Base-by-base conservation (phyloP, 2,329 filamentous ascomycete species). In the Epicoccum nigrum region DNA sequence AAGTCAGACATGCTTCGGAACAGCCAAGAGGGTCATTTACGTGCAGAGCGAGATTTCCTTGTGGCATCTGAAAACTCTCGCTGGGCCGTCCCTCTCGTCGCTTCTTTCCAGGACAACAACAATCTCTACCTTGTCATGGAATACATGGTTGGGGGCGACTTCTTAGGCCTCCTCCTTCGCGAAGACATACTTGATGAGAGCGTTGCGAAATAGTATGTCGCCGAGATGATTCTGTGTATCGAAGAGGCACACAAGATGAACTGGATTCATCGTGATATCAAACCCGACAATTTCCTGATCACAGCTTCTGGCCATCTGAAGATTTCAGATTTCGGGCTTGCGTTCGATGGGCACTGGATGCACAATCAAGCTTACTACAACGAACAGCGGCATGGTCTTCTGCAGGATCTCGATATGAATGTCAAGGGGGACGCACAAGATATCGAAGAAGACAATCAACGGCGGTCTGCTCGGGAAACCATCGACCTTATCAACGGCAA, bases 141-240 rank as follows among this genome's bases (percentile, higher is more conserved):
- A 53, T 99, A 96, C 69, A 97, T 97, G 91, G 88, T 95, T 2
- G 94, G 93, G 0, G 93, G 94, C 0, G 93, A 99, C 70, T 97
- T 99, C 60, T 80, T 99, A 0, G 90, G 90, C 1, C 75, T 97
- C 0, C 77, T 99, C 13, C 88, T 97, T 47, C 86, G 92, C 13
- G 89, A 95, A 67, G 92, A 94, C 55, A 84, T 90, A 2, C 79
- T 99, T 2, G 85, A 85, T 47, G 94, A 97, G 71, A 78, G 82
- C 0, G 84, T 90, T 34, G 86, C 92, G 4, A 87, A 84, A 56
- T 97, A 90, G 79, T 97, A 97, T 70, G 79, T 96, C 52, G 92
- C 93, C 1, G 92, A 99, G 76, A 97, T 97, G 92, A 88, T 97
- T 45, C 78, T 97, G 4, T 96, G 92, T 64, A 87, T 99, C 19